A percentile compares a stretch with the other conserved stretches of the same genome.
These are phyloP conservation scores for Penicillium capsulatum DNA, from an alignment of 2,329 filamentous ascomycete species.

Conservation along the genomic window DNA sequence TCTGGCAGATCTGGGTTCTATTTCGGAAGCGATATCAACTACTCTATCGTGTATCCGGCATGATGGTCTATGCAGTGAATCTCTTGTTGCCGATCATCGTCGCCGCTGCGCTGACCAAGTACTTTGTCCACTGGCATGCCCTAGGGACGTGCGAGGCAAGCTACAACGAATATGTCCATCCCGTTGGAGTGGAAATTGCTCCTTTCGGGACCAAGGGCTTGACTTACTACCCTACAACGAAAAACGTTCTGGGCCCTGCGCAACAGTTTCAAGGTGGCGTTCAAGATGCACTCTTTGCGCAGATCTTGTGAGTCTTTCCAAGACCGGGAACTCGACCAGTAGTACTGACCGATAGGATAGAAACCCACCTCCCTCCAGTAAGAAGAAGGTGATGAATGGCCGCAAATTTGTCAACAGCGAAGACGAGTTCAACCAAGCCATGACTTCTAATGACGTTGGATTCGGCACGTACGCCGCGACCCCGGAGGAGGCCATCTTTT, in stretches of 20 bases:
- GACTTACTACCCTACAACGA: not conserved
- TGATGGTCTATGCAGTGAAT: conserved; percentile 1
- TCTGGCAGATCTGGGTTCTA: conserved; percentile 4
- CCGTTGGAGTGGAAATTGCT: not conserved
- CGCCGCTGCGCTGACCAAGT: conserved; percentile 1
- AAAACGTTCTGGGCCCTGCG: not conserved
- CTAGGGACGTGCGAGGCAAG: not conserved
- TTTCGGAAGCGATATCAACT: conserved; percentile 6
- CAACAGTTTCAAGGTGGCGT: conserved; percentile 1
- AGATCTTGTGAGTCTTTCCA: conserved; percentile 1
- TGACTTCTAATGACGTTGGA: not conserved
- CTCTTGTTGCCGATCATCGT: conserved; percentile 1
- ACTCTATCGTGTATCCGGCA: conserved; percentile 1
- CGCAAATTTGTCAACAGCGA: conserved; percentile 1
- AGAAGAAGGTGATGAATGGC: not conserved
- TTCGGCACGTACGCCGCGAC: conserved; percentile 1
- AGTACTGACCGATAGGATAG: not conserved
- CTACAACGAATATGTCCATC: not conserved
- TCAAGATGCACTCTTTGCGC: not conserved
- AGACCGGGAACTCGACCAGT: not conserved
- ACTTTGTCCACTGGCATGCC: not conserved
- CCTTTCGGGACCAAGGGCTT: not conserved
- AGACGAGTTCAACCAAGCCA: conserved; percentile 1
- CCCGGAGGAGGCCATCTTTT: not conserved
- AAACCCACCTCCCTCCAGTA: not conserved